A percentile compares a stretch with the other conserved stretches of the same genome.
phyloP scores from a whole-genome alignment of 176 grass and related monocot species.

The Aechmea fasciata region DNA sequence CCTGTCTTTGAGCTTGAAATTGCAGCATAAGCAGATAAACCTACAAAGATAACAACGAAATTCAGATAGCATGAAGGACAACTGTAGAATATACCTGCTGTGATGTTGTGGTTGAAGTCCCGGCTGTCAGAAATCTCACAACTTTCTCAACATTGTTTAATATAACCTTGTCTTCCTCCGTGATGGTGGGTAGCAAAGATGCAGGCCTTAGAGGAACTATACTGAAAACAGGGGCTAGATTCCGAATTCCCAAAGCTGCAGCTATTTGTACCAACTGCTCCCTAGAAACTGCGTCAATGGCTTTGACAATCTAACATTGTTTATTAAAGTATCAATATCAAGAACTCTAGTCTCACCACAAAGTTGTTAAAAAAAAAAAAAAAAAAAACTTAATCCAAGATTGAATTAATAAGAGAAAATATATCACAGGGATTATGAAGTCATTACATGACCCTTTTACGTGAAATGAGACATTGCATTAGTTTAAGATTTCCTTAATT shows the following conservation, averaged over 20 bases:
- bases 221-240: slow-evolving; percentile 54
- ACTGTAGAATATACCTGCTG: slow-evolving; percentile 33
- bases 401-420: no score
- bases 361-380: no score
- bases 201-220: slow-evolving; percentile 66
- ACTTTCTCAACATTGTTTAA: slow-evolving; percentile 97
- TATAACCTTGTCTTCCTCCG: slow-evolving; percentile 80
- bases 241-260: slow-evolving; percentile 55
- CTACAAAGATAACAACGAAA: not conserved
- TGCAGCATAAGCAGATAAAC: not conserved
- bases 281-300: slow-evolving; percentile 90
- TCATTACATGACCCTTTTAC: no score
- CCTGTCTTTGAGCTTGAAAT: no score
- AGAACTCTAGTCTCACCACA: no score
- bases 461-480: no score
- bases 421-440: no score
- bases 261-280: slow-evolving; percentile 73
- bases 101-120: slow-evolving; percentile 39
- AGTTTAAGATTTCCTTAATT: not conserved
- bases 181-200: slow-evolving; percentile 70
- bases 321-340: not conserved
- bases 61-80: not conserved
- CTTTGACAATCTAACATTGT: slow-evolving; percentile 64
- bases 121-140: slow-evolving; percentile 62
- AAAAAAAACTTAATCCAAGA: no score